Evolutionary conservation across 768 basidiomycete genomes (phyloP), one percentile per base, ranked within the genome.

Genomic region (Mycena pura): DNA sequence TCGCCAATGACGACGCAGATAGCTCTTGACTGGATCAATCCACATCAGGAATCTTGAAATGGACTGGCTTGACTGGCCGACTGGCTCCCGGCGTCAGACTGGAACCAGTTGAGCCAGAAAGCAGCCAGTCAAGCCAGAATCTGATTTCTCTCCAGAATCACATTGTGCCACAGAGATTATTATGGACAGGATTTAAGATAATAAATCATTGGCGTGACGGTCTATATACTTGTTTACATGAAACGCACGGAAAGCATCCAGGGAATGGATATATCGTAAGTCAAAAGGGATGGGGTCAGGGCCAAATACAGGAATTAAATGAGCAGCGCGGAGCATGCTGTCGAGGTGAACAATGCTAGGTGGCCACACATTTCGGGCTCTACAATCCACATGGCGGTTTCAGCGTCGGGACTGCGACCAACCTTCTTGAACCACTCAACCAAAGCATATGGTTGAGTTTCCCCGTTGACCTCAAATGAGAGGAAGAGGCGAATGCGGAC

Each of bases 331-430:
- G 17, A 67, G 50, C 34, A 70, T 53, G 7, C 55, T 43, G 32
- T 72, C 70, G 6, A 71, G 58, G 36, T 71, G 63, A 6, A 69
- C 31, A 36, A 63, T 52, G 11, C 53, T 52, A 0, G 48, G 1
- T 17, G 1, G 2, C 34, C 54, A 28, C 31, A 32, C 57, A 34
- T 62, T 41, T 64, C 66, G 0, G 65, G 68, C 34, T 62, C 45
- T 1, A 72, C 65, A 3, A 70, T 66, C 72, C 71, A 73, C 68
- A 73, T 68, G 1, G 71, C 69, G 0, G 69, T 70, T 11, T 62
- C 50, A 3, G 48, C 2, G 39, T 72, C 69, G 3, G 63, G 69
- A 1, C 34, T 44, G 3, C 61, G 19, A 1, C 66, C 68, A 7
- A 63, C 46, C 9, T 36, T 50, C n/a, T 64, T 64, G 48, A 70